phyloP scores from a whole-genome alignment of 306 rosid species.

The Quillaja saponaria region DNA sequence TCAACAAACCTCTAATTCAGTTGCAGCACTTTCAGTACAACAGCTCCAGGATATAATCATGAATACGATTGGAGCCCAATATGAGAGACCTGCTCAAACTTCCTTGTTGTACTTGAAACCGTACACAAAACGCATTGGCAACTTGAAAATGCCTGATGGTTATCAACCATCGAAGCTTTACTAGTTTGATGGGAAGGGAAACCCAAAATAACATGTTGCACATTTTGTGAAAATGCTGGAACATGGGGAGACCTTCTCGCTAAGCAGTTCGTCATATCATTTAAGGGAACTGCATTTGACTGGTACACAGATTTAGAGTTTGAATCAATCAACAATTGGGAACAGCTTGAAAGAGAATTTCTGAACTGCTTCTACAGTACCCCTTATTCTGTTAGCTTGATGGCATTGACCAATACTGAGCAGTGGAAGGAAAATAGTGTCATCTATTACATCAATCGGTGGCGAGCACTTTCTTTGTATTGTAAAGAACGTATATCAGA shows the following conservation, averaged over 20 bases:
- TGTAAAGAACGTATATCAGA: too few relatives aligned
- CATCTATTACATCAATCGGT: neutral
- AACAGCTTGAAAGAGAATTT: neutral
- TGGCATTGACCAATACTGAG: neutral
- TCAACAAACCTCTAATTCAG: too few relatives aligned
- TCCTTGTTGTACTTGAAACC: neutral
- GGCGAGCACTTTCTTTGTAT: too few relatives aligned
- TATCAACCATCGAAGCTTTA: neutral
- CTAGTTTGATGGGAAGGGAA: neutral
- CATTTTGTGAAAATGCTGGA: neutral
- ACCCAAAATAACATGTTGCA: neutral
- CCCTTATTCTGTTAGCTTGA: neutral
- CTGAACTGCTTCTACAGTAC: neutral
- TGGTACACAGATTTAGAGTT: neutral
- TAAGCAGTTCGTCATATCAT: neutral
- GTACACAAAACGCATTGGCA: neutral
- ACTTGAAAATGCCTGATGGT: neutral
- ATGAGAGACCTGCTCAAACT: neutral
- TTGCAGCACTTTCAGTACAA: too few relatives aligned
- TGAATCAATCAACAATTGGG: neutral
- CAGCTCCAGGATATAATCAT: too few relatives aligned
- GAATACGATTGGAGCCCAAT: too few relatives aligned
- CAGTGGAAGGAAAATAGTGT: neutral
- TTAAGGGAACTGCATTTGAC: neutral
- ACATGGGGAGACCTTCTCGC: neutral